Evolutionary conservation across 352 stramenopile species (phyloP).

Genomic region (Globisporangium middletonii): DNA sequence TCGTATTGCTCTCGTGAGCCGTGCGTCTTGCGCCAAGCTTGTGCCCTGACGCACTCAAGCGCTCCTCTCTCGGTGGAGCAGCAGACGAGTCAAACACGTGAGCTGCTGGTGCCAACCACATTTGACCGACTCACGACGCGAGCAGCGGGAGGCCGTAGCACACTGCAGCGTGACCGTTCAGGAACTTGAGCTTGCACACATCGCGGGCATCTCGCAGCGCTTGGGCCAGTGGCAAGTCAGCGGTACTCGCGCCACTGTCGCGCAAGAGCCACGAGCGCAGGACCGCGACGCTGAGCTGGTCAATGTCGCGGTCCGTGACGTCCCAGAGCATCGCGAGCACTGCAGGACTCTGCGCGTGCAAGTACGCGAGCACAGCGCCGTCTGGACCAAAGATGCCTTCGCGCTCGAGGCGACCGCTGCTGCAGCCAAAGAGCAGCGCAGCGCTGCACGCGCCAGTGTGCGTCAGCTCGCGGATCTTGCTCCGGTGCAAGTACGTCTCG

Average conservation of each 20-base stretch:
- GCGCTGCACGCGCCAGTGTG: conserved; percentile 40
- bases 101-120: neutral
- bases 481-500: conserved; percentile 87
- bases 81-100: no score
- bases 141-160: conserved; percentile 92
- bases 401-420: conserved; percentile 86
- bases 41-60: no score
- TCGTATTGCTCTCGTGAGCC: no score
- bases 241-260: conserved; percentile 23
- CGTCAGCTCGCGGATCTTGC: conserved; percentile 57
- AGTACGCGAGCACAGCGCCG: conserved; percentile 93
- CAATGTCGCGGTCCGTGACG: conserved; percentile 98
- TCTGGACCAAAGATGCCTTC: conserved; percentile 91
- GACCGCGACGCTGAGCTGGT: conserved; percentile 81
- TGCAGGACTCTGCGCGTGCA: conserved; percentile 86
- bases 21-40: no score
- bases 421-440: conserved; percentile 97
- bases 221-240: conserved; percentile 36
- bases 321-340: conserved; percentile 99
- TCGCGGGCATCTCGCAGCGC: conserved; percentile 67
- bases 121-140: conserved; percentile 1
- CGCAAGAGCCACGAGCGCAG: conserved; percentile 65
- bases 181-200: conserved; percentile 91
- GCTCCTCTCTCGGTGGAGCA: no score
- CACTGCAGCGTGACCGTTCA: conserved; percentile 94